Evolutionary conservation across 306 rosid genomes (phyloP).

Genomic region (Comarum palustre): DNA sequence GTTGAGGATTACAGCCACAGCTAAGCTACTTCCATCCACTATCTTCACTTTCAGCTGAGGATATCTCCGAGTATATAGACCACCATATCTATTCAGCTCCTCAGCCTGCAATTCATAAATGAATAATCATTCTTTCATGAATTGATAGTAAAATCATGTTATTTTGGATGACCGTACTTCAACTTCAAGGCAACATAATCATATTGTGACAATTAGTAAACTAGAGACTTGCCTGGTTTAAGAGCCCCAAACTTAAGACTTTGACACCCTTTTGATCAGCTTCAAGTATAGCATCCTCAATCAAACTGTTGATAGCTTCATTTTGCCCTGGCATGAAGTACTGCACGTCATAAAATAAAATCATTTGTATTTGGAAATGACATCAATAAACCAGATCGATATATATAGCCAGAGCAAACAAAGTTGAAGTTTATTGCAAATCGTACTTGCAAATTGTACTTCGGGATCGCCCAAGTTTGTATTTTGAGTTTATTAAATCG

Average conservation of each 20-base stretch:
- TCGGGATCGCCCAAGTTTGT: constrained; percentile 66
- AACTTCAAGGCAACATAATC: no score
- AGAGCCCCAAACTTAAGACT: constrained; percentile 39
- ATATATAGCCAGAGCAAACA: background rate
- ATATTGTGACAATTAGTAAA: background rate
- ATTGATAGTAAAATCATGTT: no score
- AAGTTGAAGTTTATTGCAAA: background rate
- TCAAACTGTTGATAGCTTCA: constrained; percentile 32
- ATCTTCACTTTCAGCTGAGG: background rate
- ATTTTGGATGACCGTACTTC: no score
- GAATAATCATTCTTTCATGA: background rate
- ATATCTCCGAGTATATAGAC: background rate
- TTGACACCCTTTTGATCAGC: constrained; percentile 39
- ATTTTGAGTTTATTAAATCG: constrained; percentile 39
- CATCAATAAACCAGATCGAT: background rate
- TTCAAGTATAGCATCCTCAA: constrained; percentile 37
- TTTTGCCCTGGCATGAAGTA: constrained; percentile 31
- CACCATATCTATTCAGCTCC: background rate
- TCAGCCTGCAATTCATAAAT: background rate
- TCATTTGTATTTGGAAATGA: background rate
- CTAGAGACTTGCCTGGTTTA: constrained; percentile 35
- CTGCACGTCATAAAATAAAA: constrained; percentile 7
- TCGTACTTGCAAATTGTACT: constrained; percentile 52
- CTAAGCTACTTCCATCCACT: constrained; percentile 2
- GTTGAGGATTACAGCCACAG: constrained; percentile 41